These are phyloP conservation scores for Blepharisma japonicum DNA, from an alignment of 73 alveolate genomes.

Conservation along the genomic window DNA sequence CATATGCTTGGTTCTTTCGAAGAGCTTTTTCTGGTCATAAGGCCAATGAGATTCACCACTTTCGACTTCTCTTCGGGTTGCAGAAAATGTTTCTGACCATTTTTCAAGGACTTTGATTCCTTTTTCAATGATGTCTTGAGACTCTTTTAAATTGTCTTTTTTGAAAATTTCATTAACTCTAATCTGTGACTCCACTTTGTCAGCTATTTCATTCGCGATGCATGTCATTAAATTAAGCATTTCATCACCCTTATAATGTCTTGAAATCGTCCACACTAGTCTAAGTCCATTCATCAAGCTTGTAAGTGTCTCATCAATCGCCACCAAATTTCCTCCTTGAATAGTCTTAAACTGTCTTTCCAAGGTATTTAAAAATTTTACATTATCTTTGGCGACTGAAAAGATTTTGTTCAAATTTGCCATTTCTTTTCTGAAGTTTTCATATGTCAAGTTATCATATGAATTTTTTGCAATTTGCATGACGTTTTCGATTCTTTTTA, in stretches of 20 bases:
- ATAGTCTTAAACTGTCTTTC: conserved; percentile 94
- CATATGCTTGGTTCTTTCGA: conserved; percentile 90
- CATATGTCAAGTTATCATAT: conserved; percentile 29
- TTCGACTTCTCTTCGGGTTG: conserved; percentile 86
- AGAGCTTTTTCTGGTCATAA: conserved; percentile 76
- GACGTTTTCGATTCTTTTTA: conserved; percentile 41
- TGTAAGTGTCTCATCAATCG: conserved; percentile 93
- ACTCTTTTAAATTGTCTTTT: conserved; percentile 65
- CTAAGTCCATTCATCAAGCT: conserved; percentile 93
- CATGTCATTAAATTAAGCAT: conserved; percentile 83
- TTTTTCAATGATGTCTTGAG: conserved; percentile 80
- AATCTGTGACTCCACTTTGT: conserved; percentile 89
- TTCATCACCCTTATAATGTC: conserved; percentile 90
- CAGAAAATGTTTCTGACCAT: conserved; percentile 87
- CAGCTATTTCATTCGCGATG: conserved; percentile 95
- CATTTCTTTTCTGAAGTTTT: conserved; percentile 52
- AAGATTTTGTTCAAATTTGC: conserved; percentile 81
- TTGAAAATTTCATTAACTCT: conserved; percentile 80
- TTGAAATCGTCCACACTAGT: conserved; percentile 94
- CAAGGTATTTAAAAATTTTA: conserved; percentile 92
- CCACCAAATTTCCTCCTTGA: conserved; percentile 84
- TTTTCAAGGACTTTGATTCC: conserved; percentile 89
- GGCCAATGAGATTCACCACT: conserved; percentile 89
- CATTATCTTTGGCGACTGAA: conserved; percentile 97
- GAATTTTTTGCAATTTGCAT: background rate